Percentiles rank a stretch among this genome's conserved stretches.
Evolutionary conservation across 177 flowering plant species (phyloP).

Genomic region (Tripterygium wilfordii): DNA sequence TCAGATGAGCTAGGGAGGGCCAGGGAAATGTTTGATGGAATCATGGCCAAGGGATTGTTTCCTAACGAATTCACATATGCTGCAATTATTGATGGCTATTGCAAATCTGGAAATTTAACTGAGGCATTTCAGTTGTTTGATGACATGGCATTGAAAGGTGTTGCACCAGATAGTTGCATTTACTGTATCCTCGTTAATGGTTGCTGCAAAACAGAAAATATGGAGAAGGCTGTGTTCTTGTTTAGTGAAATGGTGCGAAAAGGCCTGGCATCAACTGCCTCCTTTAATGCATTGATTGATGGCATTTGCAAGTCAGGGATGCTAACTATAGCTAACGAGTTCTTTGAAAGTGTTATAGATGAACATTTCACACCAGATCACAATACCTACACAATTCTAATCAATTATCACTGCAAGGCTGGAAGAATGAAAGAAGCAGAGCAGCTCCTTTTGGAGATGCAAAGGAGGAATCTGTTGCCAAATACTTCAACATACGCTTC

Average conservation of each 20-base stretch:
- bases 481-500: slow-evolving; percentile 15
- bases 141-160: slow-evolving; percentile 47
- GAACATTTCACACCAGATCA: slow-evolving; percentile 41
- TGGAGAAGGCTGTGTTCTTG: slow-evolving; percentile 53
- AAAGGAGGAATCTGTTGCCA: slow-evolving; percentile 11
- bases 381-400: slow-evolving; percentile 59
- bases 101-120: slow-evolving; percentile 46
- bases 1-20: slow-evolving; percentile 53
- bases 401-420: slow-evolving; percentile 46
- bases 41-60: slow-evolving; percentile 39
- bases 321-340: slow-evolving; percentile 30
- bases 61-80: slow-evolving; percentile 52
- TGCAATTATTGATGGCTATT: slow-evolving; percentile 62
- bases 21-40: slow-evolving; percentile 39
- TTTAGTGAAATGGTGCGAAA: slow-evolving; percentile 44
- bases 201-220: slow-evolving; percentile 49
- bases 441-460: slow-evolving; percentile 19
- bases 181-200: slow-evolving; percentile 59
- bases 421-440: slow-evolving; percentile 29
- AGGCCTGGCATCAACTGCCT: slow-evolving; percentile 40
- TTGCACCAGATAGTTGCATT: slow-evolving; percentile 44
- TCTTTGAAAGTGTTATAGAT: slow-evolving; percentile 42
- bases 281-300: slow-evolving; percentile 55
- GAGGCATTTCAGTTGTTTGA: slow-evolving; percentile 55
- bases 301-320: slow-evolving; percentile 56